phyloP scores from a whole-genome alignment of 192 early-diverging fungal species.

The Gaertneriomyces semiglobifer region DNA sequence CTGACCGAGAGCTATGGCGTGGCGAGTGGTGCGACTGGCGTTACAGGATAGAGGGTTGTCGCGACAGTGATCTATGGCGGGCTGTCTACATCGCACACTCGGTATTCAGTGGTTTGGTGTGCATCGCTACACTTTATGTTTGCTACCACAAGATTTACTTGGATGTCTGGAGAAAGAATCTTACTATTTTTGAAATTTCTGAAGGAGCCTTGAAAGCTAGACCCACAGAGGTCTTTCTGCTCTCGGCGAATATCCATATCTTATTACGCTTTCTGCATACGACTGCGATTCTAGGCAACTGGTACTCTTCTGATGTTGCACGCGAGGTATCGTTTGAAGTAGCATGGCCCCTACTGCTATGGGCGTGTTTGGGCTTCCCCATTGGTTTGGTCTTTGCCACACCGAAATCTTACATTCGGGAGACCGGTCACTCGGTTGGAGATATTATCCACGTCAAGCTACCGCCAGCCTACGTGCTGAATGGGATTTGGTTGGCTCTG shows the following conservation, averaged over 20 bases:
- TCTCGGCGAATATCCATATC: neutral
- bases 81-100: too few relatives aligned
- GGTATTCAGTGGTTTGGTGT: too few relatives aligned
- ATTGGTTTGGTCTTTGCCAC: conserved; percentile 15
- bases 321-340: neutral
- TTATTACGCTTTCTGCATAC: neutral
- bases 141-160: conserved; percentile 1
- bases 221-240: conserved; percentile 1
- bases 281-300: neutral
- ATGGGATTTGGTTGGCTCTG: neutral
- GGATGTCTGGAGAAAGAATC: neutral
- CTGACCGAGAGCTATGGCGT: too few relatives aligned
- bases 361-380: neutral
- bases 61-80: too few relatives aligned
- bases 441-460: neutral
- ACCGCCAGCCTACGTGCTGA: conserved; percentile 1
- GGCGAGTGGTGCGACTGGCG: too few relatives aligned
- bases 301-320: neutral
- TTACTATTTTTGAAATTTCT: conserved; percentile 1
- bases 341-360: neutral
- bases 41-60: too few relatives aligned
- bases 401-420: conserved; percentile 3
- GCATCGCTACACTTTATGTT: neutral
- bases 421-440: neutral
- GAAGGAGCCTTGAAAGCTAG: conserved; percentile 16